A percentile compares a stretch with the other conserved stretches of the same genome.
Conservation (phyloP, 2,329 filamentous ascomycete genomes). For the Ceratocystis harringtonii region DNA sequence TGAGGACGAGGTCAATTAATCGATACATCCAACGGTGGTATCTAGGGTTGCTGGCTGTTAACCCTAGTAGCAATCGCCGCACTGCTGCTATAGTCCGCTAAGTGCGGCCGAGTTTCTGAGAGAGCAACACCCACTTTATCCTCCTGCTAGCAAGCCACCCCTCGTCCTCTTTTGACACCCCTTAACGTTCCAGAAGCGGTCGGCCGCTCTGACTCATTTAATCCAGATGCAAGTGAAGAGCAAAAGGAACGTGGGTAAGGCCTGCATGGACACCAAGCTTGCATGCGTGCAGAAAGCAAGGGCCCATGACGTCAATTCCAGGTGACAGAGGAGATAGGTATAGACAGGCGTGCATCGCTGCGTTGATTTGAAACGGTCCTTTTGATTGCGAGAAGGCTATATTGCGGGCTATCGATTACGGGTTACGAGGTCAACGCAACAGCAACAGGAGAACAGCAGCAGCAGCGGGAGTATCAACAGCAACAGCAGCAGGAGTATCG, state of each 20-base stretch:
- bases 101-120: neutral
- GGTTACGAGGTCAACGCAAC: neutral
- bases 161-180: neutral
- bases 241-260: neutral
- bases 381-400: neutral
- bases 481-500: no score
- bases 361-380: neutral
- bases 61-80: neutral
- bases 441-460: no score
- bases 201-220: neutral
- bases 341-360: neutral
- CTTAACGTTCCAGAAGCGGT: neutral
- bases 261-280: neutral
- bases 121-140: no score
- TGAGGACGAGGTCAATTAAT: neutral
- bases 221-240: neutral
- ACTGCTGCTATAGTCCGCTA: neutral
- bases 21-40: neutral
- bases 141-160: no score
- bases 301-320: neutral
- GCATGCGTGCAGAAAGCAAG: constrained; percentile 1
- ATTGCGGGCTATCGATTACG: neutral
- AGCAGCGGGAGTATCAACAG: no score
- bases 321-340: neutral
- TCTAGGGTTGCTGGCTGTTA: neutral